Evolutionary conservation across 805 yeast genomes (phyloP).

Genomic region (Candida vartiovaarae): DNA sequence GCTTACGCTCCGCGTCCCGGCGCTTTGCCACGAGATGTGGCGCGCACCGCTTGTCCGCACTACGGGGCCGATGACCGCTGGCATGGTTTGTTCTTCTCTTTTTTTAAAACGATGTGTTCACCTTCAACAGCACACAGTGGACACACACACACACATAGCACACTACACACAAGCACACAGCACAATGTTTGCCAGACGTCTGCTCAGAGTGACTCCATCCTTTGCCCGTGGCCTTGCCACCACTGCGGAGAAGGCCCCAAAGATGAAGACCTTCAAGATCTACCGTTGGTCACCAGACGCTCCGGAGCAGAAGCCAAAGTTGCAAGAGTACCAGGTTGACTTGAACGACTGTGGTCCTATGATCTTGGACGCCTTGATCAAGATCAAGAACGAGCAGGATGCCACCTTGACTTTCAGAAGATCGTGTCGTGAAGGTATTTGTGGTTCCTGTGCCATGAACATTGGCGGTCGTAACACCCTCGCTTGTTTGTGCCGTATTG

Average conservation of each 20-base stretch:
- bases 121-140: background rate
- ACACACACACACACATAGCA: background rate
- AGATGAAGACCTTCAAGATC: slow-evolving; percentile 78
- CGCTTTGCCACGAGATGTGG: background rate
- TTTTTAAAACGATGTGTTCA: background rate
- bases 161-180: too few species aligned
- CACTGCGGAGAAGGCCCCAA: slow-evolving; percentile 45
- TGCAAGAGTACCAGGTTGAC: slow-evolving; percentile 80
- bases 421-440: slow-evolving; percentile 98
- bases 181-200: slow-evolving; percentile 5
- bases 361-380: slow-evolving; percentile 91
- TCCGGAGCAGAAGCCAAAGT: slow-evolving; percentile 84
- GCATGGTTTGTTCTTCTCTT: background rate
- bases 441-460: slow-evolving; percentile 99
- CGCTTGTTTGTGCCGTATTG: slow-evolving; percentile 94
- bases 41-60: slow-evolving; percentile 5
- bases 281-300: slow-evolving; percentile 99
- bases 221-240: slow-evolving; percentile 31
- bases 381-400: slow-evolving; percentile 96
- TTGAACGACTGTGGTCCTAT: slow-evolving; percentile 94
- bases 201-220: background rate
- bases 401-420: slow-evolving; percentile 93
- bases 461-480: slow-evolving; percentile 96
- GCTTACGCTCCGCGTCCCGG: slow-evolving; percentile 16
- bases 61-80: slow-evolving; percentile 19